Evolutionary conservation across 129 eudicot species (phyloP).

Genomic region (Flaveria linearis): DNA sequence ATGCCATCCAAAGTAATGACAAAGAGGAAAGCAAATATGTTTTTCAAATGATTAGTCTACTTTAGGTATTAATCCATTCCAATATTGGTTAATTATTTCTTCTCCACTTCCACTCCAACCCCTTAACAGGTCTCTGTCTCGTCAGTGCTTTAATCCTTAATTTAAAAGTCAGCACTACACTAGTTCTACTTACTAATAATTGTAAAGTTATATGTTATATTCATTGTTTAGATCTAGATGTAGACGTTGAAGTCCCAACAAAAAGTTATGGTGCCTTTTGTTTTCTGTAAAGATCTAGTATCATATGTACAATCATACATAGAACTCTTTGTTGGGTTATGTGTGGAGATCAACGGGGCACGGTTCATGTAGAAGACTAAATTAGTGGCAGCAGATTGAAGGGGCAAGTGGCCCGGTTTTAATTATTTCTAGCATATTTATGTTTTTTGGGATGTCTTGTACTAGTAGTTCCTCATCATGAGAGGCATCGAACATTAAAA

Average conservation of each 20-base stretch:
- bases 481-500: no score
- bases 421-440: no score
- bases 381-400: no score
- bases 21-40: constrained; percentile 57
- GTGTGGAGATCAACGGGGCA: no score
- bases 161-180: constrained; percentile 22
- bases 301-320: neutral
- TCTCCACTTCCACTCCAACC: constrained; percentile 60
- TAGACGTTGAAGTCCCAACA: neutral
- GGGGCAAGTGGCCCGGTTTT: no score
- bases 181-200: constrained; percentile 18
- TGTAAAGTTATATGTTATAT: neutral
- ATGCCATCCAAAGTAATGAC: constrained; percentile 58
- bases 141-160: constrained; percentile 42
- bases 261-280: neutral
- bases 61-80: constrained; percentile 37
- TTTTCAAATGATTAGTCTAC: constrained; percentile 45
- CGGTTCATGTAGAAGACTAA: no score
- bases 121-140: constrained; percentile 34
- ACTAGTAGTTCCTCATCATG: no score
- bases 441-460: no score
- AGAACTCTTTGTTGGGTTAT: neutral
- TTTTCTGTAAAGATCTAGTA: neutral
- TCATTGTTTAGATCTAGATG: constrained; percentile 6
- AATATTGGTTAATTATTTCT: constrained; percentile 46